phyloP scores from a whole-genome alignment of 2,329 filamentous ascomycete genomes.

The Mollisiaceae sp. region DNA sequence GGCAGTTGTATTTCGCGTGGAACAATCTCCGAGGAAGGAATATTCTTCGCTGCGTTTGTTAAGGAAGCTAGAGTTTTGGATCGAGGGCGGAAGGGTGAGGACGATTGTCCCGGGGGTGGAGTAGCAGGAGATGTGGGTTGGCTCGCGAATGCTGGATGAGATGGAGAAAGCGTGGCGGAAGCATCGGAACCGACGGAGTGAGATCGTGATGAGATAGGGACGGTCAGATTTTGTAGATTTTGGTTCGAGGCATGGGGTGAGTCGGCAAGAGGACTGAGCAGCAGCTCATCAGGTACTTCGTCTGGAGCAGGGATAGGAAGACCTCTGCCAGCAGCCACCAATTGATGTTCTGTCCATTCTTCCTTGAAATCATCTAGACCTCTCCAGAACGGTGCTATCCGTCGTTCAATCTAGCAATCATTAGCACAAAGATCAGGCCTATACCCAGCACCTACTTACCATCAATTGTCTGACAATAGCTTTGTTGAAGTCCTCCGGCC shows the following conservation, averaged over 20 bases:
- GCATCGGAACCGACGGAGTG: slow-evolving; percentile 80
- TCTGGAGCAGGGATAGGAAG: slow-evolving; percentile 84
- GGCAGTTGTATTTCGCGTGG: slow-evolving; percentile 82
- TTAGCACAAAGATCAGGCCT: slow-evolving; percentile 24
- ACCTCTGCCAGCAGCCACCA: slow-evolving; percentile 88
- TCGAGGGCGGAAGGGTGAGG: slow-evolving; percentile 75
- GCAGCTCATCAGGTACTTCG: slow-evolving; percentile 73
- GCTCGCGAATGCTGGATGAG: slow-evolving; percentile 62
- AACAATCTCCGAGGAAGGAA: slow-evolving; percentile 71
- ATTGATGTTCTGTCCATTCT: slow-evolving; percentile 91
- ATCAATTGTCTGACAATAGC: slow-evolving; percentile 85
- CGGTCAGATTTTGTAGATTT: slow-evolving; percentile 73
- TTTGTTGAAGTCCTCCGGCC: slow-evolving; percentile 93
- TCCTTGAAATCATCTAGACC: slow-evolving; percentile 88
- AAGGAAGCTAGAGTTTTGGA: slow-evolving; percentile 89
- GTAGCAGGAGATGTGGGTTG: slow-evolving; percentile 53
- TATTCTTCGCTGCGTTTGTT: slow-evolving; percentile 74
- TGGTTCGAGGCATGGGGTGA: slow-evolving; percentile 59
- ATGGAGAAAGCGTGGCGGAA: slow-evolving; percentile 61
- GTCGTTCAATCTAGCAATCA: slow-evolving; percentile 78
- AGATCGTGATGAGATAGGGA: slow-evolving; percentile 79
- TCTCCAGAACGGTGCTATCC: slow-evolving; percentile 93
- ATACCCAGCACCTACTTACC: slow-evolving; percentile 57
- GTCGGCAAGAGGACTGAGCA: slow-evolving; percentile 51
- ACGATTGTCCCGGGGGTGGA: slow-evolving; percentile 49